Base-by-base conservation (phyloP, 2,329 filamentous ascomycete genomes). In the Aspergillus fumigatus region DNA sequence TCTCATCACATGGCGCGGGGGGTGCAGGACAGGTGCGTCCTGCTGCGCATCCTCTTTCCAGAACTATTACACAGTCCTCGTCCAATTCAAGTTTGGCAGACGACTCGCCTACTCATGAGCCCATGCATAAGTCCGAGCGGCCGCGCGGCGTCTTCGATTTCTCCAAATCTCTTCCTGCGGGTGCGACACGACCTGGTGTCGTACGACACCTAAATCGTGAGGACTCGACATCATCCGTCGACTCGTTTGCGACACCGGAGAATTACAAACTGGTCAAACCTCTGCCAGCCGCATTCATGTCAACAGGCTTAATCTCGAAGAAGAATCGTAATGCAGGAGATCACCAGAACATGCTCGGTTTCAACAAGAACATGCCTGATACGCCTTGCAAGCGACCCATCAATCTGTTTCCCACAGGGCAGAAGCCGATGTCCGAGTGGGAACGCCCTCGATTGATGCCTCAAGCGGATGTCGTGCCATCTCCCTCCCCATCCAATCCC, bases 251-350 rank as follows among this genome's bases (percentile, higher is more conserved):
- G 32, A 95, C 90, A 0, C 90, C 90, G 0, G 83, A 88, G 53
- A 84, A 84, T 54, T 94, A 89, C 75, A 92, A 90, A 73, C 80
- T 84, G 51, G 88, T 85, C 7, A 91, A 87, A 68, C 88, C 92
- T 23, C 82, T 89, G 55, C 87, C 89, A 32, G 86, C 89, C 43
- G 92, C 92, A 6, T 97, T 97, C 75, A 92, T 91, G 80, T 97
- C 94, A 1, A 97, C 94, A 0, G 92, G 93, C 1, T 79, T 99
- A 27, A 88, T 99, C 53, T 97, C 94, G 10, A 99, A 99, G 77
- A 90, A 95, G 73, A 95, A 94, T 68, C 87, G 90, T 56, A 87
- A 90, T 70, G 84, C 87, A 0, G 90, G 97, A 63, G 83, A 90
- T 52, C 83, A 72, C 62, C 75, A 78, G 68, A 75, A 77, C 62